Evolutionary conservation across 2,329 filamentous ascomycete species (phyloP).

Genomic region (Volutella citrinella): DNA sequence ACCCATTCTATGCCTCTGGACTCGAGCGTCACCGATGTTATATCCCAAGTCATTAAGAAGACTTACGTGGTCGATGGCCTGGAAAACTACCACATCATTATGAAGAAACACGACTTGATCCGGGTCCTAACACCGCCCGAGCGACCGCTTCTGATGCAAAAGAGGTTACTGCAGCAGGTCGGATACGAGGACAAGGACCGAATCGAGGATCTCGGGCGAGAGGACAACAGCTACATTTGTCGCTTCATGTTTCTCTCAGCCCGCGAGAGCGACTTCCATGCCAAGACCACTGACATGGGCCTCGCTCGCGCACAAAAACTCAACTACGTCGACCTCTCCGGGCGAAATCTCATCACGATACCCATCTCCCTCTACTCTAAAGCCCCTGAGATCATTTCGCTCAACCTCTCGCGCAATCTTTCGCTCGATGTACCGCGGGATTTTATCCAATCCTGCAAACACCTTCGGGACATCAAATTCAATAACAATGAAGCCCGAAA

Average conservation of each 20-base stretch:
- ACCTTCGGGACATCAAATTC: conserved; percentile 91
- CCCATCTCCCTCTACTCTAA: conserved; percentile 92
- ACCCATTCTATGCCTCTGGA: conserved; percentile 83
- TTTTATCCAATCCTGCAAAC: conserved; percentile 90
- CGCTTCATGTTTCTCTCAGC: conserved; percentile 93
- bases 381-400: conserved; percentile 85
- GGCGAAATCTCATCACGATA: conserved; percentile 88
- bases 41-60: conserved; percentile 90
- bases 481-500: conserved; percentile 90
- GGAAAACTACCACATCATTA: conserved; percentile 92
- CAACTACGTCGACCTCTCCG: conserved; percentile 88
- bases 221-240: conserved; percentile 96
- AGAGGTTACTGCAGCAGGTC: conserved; percentile 83
- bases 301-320: conserved; percentile 84
- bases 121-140: conserved; percentile 77
- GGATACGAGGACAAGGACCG: conserved; percentile 85
- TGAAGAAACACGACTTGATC: conserved; percentile 88
- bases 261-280: conserved; percentile 77
- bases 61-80: conserved; percentile 87
- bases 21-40: conserved; percentile 80
- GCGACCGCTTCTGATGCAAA: conserved; percentile 86
- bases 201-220: conserved; percentile 88
- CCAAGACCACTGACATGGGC: conserved; percentile 68
- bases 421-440: conserved; percentile 92
- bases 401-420: conserved; percentile 90